phyloP scores from a whole-genome alignment of 164 flowering plant species.

The Annona cherimola region DNA sequence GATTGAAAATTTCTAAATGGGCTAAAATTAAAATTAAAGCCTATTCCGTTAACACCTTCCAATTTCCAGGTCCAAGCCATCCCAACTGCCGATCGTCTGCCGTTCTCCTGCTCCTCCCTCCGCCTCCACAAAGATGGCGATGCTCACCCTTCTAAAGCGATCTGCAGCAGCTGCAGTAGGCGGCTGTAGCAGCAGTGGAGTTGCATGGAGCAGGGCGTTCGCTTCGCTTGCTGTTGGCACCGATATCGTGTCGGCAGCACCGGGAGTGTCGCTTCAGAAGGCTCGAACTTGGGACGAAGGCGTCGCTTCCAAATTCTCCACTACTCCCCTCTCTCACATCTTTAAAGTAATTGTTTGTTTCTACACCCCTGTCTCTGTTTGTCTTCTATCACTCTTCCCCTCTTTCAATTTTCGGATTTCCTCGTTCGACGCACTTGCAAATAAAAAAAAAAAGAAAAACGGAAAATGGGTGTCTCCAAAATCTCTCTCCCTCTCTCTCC shows the following conservation, averaged over 20 bases:
- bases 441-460: neutral
- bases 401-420: neutral
- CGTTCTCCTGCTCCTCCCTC: no score
- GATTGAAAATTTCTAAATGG: no score
- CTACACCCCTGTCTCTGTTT: neutral
- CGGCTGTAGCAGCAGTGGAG: neutral
- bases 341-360: constrained; percentile 46
- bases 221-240: constrained; percentile 55
- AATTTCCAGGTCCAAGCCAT: no score
- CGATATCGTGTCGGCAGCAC: constrained; percentile 73
- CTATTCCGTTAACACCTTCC: no score
- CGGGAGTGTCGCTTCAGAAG: constrained; percentile 75
- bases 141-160: neutral
- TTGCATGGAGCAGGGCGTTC: constrained; percentile 3
- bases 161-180: neutral
- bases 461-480: neutral
- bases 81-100: no score
- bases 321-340: constrained; percentile 73
- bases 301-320: constrained; percentile 82
- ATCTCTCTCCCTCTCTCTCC: neutral
- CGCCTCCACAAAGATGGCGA: neutral
- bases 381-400: neutral
- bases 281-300: constrained; percentile 97
- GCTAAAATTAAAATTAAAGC: no score
- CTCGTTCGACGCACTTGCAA: neutral